Conservation (phyloP, 1,284 basidiomycete species). For the Apiotrichum veenhuisii region DNA sequence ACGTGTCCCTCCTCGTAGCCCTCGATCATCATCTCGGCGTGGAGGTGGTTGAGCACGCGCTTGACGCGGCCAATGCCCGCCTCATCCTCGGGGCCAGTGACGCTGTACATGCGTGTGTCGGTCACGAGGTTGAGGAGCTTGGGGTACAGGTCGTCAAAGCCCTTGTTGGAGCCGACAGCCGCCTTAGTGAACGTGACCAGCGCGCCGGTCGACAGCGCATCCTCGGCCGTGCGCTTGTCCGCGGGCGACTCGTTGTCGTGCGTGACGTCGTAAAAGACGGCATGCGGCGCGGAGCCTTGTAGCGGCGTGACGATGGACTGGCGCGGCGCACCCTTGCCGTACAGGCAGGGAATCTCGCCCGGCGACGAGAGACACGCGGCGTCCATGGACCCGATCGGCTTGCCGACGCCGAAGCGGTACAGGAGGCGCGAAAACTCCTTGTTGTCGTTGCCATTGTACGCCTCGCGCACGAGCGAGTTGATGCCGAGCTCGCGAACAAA, state of each 20-base stretch:
- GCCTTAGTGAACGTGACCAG: conserved; percentile 80
- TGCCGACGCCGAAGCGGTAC: conserved; percentile 81
- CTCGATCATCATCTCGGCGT: conserved; percentile 79
- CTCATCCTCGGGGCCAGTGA: conserved; percentile 53
- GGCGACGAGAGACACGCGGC: conserved; percentile 69
- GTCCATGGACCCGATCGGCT: conserved; percentile 81
- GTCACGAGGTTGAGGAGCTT: conserved; percentile 79
- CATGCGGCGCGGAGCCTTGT: conserved; percentile 80
- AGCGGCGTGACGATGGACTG: conserved; percentile 71
- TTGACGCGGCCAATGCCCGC: conserved; percentile 70
- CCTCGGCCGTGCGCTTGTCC: conserved; percentile 84
- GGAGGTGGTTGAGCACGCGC: conserved; percentile 76
- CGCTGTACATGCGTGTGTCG: conserved; percentile 74
- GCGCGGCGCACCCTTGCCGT: conserved; percentile 70
- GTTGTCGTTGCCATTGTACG: conserved; percentile 80
- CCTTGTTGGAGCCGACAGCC: conserved; percentile 86
- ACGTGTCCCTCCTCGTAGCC: conserved; percentile 87
- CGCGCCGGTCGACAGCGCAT: conserved; percentile 85
- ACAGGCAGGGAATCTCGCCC: conserved; percentile 67
- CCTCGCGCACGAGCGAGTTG: conserved; percentile 86
- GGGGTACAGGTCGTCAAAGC: conserved; percentile 94
- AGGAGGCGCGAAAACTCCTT: conserved; percentile 81
- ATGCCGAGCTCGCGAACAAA: conserved; percentile 88
- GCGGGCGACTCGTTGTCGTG: conserved; percentile 91
- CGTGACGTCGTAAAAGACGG: conserved; percentile 87